A percentile compares a stretch with the other conserved stretches of the same genome.
These are phyloP conservation scores for Trichoderma orchidacearum DNA, from an alignment of 495 filamentous ascomycete species.

Conservation along the genomic window DNA sequence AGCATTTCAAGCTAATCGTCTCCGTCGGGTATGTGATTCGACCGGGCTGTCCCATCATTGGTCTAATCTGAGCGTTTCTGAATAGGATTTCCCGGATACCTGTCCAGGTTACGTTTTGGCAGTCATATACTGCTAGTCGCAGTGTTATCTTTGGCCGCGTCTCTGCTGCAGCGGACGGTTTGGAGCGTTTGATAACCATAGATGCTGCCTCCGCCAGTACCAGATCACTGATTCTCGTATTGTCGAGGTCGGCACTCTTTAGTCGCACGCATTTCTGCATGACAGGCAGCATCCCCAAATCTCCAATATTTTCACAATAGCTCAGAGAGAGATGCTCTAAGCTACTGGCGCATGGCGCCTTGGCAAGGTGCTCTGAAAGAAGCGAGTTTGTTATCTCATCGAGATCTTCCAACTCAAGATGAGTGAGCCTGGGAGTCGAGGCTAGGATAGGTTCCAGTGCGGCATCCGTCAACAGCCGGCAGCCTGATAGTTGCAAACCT, in stretches of 20 bases:
- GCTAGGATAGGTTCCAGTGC: conserved; percentile 59
- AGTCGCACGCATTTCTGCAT: conserved; percentile 61
- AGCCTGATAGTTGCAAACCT: conserved; percentile 67
- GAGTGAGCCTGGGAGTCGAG: conserved; percentile 61
- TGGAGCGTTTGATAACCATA: conserved; percentile 51
- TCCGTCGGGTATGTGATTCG: conserved; percentile 43
- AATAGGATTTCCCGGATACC: conserved; percentile 77
- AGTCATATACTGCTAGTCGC: conserved; percentile 79
- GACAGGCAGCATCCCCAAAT: conserved; percentile 72
- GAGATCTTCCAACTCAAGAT: conserved; percentile 84
- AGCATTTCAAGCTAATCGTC: conserved; percentile 79
- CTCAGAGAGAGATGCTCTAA: conserved; percentile 78
- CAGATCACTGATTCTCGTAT: conserved; percentile 79
- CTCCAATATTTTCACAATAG: conserved; percentile 76
- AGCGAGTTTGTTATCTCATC: conserved; percentile 59
- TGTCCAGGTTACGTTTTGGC: conserved; percentile 80
- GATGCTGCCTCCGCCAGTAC: conserved; percentile 76
- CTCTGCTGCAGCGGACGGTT: conserved; percentile 26
- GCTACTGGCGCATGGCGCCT: conserved; percentile 51
- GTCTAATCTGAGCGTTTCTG: conserved; percentile 57
- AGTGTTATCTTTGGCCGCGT: conserved; percentile 46
- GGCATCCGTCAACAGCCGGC: conserved; percentile 56
- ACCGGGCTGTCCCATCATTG: conserved; percentile 17
- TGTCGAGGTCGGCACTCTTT: conserved; percentile 73
- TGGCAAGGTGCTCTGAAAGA: conserved; percentile 55